Evolutionary conservation across 768 basidiomycete species (phyloP).

Genomic region (Psilocybe tampanensis): DNA sequence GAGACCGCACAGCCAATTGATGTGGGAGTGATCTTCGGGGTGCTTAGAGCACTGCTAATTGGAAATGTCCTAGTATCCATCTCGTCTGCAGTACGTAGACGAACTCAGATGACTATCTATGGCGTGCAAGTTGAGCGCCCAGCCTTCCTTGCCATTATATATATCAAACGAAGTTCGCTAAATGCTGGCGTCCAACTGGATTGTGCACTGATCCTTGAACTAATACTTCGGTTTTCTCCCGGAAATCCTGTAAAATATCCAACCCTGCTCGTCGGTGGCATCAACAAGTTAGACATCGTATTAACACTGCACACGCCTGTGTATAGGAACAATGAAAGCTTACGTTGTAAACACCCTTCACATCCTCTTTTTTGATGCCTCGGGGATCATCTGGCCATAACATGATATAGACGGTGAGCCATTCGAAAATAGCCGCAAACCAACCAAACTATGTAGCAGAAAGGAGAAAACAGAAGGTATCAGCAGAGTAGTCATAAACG

Average conservation of each 20-base stretch:
- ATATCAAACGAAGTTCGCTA: too few relatives aligned
- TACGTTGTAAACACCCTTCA: slow-evolving; percentile 43
- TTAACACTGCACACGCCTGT: too few relatives aligned
- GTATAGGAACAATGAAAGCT: slow-evolving; percentile 1
- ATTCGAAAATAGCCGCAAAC: slow-evolving; percentile 41
- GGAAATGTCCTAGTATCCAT: too few relatives aligned
- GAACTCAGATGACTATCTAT: too few relatives aligned
- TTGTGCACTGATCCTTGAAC: neutral
- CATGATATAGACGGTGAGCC: slow-evolving; percentile 41
- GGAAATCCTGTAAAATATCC: slow-evolving; percentile 37
- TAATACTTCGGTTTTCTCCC: slow-evolving; percentile 23
- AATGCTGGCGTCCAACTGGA: too few relatives aligned
- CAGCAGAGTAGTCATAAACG: neutral
- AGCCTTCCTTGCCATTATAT: too few relatives aligned
- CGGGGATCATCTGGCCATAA: slow-evolving; percentile 37
- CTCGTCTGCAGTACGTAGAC: too few relatives aligned
- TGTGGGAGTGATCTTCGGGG: too few relatives aligned
- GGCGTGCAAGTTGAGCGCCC: too few relatives aligned
- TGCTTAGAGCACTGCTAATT: too few relatives aligned
- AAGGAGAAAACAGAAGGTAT: neutral
- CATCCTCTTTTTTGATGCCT: slow-evolving; percentile 39
- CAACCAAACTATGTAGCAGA: slow-evolving; percentile 39
- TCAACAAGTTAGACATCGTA: neutral
- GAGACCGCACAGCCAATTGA: too few relatives aligned
- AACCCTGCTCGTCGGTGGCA: slow-evolving; percentile 24